Percentiles rank a stretch among this genome's conserved stretches.
These are phyloP conservation scores for Erodium trifolium DNA, from an alignment of 441 rosid genomes.

Conservation along the genomic window DNA sequence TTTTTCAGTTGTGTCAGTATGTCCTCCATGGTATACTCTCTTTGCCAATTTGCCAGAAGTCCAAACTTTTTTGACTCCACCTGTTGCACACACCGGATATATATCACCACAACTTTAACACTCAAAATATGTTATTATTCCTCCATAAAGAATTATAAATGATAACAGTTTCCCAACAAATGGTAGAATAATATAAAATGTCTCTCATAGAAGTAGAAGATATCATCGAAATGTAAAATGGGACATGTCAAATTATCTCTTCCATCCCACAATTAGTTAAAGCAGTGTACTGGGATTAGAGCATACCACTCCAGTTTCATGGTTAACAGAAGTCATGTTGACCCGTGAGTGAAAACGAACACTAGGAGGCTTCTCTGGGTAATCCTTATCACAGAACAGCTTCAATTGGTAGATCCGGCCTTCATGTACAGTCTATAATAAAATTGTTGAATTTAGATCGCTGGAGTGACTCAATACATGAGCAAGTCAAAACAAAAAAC, in stretches of 20 bases:
- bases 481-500: too few species aligned
- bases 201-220: background rate
- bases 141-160: background rate
- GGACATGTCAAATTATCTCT: too few species aligned
- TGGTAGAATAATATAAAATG: background rate
- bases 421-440: constrained; percentile 77
- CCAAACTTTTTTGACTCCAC: constrained; percentile 87
- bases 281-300: background rate
- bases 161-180: background rate
- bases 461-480: background rate
- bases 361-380: constrained; percentile 94
- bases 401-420: constrained; percentile 95
- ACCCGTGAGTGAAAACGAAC: constrained; percentile 90
- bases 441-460: constrained; percentile 9
- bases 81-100: constrained; percentile 30
- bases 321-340: constrained; percentile 92
- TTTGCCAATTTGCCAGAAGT: constrained; percentile 85
- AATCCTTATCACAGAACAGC: constrained; percentile 96
- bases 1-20: constrained; percentile 90
- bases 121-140: background rate
- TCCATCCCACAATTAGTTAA: background rate
- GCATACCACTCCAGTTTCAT: constrained; percentile 87
- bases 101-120: background rate
- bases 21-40: constrained; percentile 94
- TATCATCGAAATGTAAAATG: background rate